phyloP scores from a whole-genome alignment of 2,329 filamentous ascomycete species.

The Penicillium sp. region DNA sequence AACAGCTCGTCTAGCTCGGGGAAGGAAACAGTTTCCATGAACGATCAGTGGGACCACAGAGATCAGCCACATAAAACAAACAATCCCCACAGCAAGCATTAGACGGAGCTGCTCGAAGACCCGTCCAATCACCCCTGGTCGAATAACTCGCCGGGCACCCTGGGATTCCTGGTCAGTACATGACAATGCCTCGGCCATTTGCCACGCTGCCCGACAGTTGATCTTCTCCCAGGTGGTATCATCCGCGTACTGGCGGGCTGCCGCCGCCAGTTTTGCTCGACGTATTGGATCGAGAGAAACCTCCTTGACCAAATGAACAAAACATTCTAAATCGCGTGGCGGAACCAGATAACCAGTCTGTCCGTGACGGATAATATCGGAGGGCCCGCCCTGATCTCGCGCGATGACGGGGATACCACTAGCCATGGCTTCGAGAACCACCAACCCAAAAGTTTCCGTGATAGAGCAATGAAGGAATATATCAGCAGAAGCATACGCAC shows the following conservation, averaged over 20 bases:
- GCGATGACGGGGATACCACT: constrained; percentile 69
- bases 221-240: constrained; percentile 71
- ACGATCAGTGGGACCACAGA: constrained; percentile 40
- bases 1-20: constrained; percentile 21
- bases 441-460: constrained; percentile 70
- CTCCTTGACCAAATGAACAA: constrained; percentile 55
- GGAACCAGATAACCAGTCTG: constrained; percentile 62
- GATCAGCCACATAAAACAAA: constrained; percentile 41
- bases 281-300: constrained; percentile 50
- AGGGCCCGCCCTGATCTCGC: constrained; percentile 67
- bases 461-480: constrained; percentile 71
- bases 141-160: constrained; percentile 8
- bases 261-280: constrained; percentile 48
- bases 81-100: constrained; percentile 32
- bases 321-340: constrained; percentile 59
- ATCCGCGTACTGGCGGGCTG: constrained; percentile 58
- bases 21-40: constrained; percentile 34
- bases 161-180: constrained; percentile 20
- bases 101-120: constrained; percentile 30
- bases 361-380: constrained; percentile 63
- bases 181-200: constrained; percentile 54
- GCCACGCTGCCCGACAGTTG: constrained; percentile 67
- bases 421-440: constrained; percentile 70
- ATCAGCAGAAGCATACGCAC: constrained; percentile 67
- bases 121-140: constrained; percentile 16